Base-by-base conservation (phyloP, 371 early-diverging fungal species). In the Rhizopus microsporus region DNA sequence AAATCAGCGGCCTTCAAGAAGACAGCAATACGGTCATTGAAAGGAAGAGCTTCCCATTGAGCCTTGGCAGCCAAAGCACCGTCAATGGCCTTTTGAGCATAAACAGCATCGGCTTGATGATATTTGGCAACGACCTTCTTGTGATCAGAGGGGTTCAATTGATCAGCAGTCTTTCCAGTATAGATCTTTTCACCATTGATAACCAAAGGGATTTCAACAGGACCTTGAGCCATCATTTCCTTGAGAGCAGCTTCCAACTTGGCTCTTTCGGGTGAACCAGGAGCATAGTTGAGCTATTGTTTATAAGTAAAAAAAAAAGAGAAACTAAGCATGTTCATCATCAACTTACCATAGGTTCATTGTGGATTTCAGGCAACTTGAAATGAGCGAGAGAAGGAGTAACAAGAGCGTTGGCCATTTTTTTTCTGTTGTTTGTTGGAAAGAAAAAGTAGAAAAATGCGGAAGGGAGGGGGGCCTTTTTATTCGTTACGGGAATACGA, bases 1-100 rank as follows among this genome's bases (percentile, higher is more conserved):
- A 97, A 79, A 68, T 98, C 98, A 57, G 99, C 98, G 17, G 99
- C 98, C 82, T 96, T 95, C 76, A 98, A 81, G 80, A 98, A 97
- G 75, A 98, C 94, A 45, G 97, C 93, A 53, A 90, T 88, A 65
- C 97, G 93, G 62, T 97, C 97, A 71, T 87, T 88, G 81, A 96
- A 92, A 37, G 96, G 96, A 81, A 96, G 87, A 53, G 88, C 76
- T 72, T 96, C 96, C 97, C 99, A 98, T 45, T 78, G 74, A 52
- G 79, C 80, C 76, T 92, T 92, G 53, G 93, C 96, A 45, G 79
- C 84, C 67, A 97, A 77, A 15, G 97, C 93, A 56, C 91, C 92
- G 52, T 91, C 90, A 62, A 98, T 96, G 23, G 99, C 98, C 82
- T 62, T 82, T 57, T 86, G 71, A 49, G 92, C 81, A 51, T 84